Evolutionary conservation across 768 basidiomycete species (phyloP).

Genomic region (Tylopilus cervinicoccineus): DNA sequence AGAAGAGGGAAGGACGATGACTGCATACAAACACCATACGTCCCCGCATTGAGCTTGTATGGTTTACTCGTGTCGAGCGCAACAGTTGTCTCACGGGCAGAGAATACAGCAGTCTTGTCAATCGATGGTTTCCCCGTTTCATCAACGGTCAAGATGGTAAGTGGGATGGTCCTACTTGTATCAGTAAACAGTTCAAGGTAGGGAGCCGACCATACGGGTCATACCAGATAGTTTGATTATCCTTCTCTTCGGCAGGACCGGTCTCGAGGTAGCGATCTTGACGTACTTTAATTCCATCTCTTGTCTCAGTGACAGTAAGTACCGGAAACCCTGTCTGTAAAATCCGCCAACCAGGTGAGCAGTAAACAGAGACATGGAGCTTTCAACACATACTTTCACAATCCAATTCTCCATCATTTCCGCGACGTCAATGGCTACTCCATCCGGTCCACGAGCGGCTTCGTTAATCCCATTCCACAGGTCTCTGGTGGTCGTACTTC

Average conservation of each 20-base stretch:
- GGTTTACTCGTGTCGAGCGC: slow-evolving; percentile 68
- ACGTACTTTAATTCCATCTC: slow-evolving; percentile 67
- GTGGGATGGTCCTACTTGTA: slow-evolving; percentile 66
- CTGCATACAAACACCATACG: slow-evolving; percentile 79
- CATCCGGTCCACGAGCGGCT: slow-evolving; percentile 49
- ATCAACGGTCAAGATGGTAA: slow-evolving; percentile 65
- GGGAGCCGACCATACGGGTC: background rate
- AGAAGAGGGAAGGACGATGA: slow-evolving; percentile 9
- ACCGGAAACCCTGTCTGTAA: slow-evolving; percentile 80
- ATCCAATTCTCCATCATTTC: slow-evolving; percentile 92
- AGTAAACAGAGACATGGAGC: background rate
- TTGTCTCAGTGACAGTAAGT: slow-evolving; percentile 75
- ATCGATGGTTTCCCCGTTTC: slow-evolving; percentile 52
- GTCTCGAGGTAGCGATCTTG: slow-evolving; percentile 93
- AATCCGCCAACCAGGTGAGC: background rate
- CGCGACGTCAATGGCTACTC: slow-evolving; percentile 53
- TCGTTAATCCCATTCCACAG: slow-evolving; percentile 83
- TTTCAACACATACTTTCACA: slow-evolving; percentile 49
- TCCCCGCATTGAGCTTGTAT: slow-evolving; percentile 91
- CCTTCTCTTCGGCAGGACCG: slow-evolving; percentile 70
- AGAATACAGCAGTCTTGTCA: slow-evolving; percentile 62
- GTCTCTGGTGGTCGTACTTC: slow-evolving; percentile 80
- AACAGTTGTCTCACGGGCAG: slow-evolving; percentile 63
- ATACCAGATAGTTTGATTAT: slow-evolving; percentile 88
- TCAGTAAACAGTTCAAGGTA: background rate